Conservation (phyloP, 2,329 filamentous ascomycete species). For the Ophiostoma pallidulum region DNA sequence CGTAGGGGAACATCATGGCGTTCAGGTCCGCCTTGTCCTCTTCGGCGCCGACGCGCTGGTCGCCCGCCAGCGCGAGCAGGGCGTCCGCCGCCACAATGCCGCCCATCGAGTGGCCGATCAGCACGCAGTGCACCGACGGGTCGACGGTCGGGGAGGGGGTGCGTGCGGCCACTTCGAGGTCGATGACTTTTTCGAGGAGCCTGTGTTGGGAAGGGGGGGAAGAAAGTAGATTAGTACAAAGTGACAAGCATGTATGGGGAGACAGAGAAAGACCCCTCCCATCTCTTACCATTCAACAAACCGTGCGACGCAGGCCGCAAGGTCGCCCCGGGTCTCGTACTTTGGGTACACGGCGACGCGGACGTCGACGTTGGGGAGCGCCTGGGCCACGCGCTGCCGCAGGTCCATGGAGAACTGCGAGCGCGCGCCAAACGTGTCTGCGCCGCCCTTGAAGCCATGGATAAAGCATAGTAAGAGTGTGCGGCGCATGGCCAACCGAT, state of each 20-base stretch:
- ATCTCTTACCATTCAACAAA: slow-evolving; percentile 71
- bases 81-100: slow-evolving; percentile 92
- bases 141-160: slow-evolving; percentile 80
- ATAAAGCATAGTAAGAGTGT: slow-evolving; percentile 76
- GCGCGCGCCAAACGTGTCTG: slow-evolving; percentile 62
- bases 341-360: slow-evolving; percentile 64
- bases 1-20: slow-evolving; percentile 81
- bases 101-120: slow-evolving; percentile 83
- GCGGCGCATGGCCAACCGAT: slow-evolving; percentile 72
- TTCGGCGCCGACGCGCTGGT: slow-evolving; percentile 38
- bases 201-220: no score
- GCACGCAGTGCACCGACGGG: slow-evolving; percentile 70
- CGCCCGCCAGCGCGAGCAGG: slow-evolving; percentile 58
- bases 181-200: slow-evolving; percentile 87
- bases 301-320: slow-evolving; percentile 58
- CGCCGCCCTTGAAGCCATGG: slow-evolving; percentile 82
- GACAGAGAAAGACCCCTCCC: slow-evolving; percentile 12
- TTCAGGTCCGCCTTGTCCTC: slow-evolving; percentile 34
- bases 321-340: slow-evolving; percentile 72
- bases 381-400: slow-evolving; percentile 50
- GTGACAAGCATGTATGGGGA: no score
- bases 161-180: slow-evolving; percentile 74
- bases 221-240: no score
- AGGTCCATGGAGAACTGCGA: slow-evolving; percentile 64
- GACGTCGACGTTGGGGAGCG: slow-evolving; percentile 60